Evolutionary conservation across 805 yeast genomes (phyloP), one percentile per base, ranked within the genome.

Genomic region (Ogataea ramenticola): DNA sequence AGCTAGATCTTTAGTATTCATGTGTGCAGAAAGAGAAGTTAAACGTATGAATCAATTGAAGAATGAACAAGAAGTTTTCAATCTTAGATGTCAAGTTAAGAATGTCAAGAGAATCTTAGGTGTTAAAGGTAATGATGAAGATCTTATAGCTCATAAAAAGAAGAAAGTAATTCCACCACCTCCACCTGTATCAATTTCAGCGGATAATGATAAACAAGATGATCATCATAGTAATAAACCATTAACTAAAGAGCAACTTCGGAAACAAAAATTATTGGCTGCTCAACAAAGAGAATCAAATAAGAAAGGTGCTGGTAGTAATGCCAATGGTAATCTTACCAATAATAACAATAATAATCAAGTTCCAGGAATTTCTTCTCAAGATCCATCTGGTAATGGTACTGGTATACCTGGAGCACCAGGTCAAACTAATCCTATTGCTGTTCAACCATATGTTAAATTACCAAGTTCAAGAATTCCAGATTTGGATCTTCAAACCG

Each of bases 381-480:
- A 42, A 22, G 34, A 45, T 32, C 45, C 43, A 24, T 7, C 27
- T 24, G 27, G 27, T 24, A 24, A 24, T 24, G 27, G 27, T 24
- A n/a, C n/a, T n/a, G 31, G 41, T 32, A 31, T 19, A 16, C 33
- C 41, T 27, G 40, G 42, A 11, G 26, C 45, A 16, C 14, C 16
- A 15, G 31, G 39, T 36, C 12, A 52, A 15, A 40, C 47, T 3
- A 24, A 54, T 41, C 62, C 64, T n/a, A 62, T 68, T 48, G 58
- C 71, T 5, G 71, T 72, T 33, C 91, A 86, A 57, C 89, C 95
- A 21, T 86, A 89, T 66, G 95, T 88, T 52, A 82, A 85, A 54
- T 62, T 88, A 34, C 96, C 96, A 3, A 83, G 93, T 33, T 85
- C 96, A 1, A 86, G 88, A 63, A 86, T 91, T 49, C 97, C 98